Evolutionary conservation across 2,329 filamentous ascomycete genomes (phyloP).

Genomic region (Phyllosticta citriasiana): DNA sequence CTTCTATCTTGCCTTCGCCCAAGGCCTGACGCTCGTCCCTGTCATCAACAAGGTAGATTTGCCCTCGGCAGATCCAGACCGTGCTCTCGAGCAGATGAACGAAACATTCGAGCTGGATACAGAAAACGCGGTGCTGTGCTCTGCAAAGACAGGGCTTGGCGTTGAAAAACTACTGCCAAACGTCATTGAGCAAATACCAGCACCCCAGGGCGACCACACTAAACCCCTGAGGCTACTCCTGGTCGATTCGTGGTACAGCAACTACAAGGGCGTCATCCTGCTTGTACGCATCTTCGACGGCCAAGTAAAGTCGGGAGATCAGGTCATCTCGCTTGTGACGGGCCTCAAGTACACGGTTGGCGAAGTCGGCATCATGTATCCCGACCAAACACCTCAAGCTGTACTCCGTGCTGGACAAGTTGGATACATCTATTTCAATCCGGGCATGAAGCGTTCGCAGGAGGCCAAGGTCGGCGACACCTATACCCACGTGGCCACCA

Average conservation of each 20-base stretch:
- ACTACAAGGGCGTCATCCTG: constrained; percentile 85
- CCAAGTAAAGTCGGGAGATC: constrained; percentile 69
- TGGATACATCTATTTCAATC: constrained; percentile 94
- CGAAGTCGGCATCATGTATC: constrained; percentile 95
- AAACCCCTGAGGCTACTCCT: constrained; percentile 75
- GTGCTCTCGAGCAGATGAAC: constrained; percentile 77
- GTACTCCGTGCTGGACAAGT: constrained; percentile 83
- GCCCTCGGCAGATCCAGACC: constrained; percentile 73
- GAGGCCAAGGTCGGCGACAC: constrained; percentile 96
- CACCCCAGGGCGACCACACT: constrained; percentile 61
- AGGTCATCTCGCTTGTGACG: constrained; percentile 79
- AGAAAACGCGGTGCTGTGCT: constrained; percentile 65
- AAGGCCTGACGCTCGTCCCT: constrained; percentile 76
- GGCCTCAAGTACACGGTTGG: constrained; percentile 85
- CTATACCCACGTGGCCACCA: constrained; percentile 70
- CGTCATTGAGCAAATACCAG: constrained; percentile 76
- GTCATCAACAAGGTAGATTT: constrained; percentile 97
- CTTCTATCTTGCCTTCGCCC: constrained; percentile 93
- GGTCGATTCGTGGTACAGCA: constrained; percentile 97
- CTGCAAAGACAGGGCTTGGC: constrained; percentile 88
- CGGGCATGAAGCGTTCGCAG: constrained; percentile 93
- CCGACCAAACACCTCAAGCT: constrained; percentile 70
- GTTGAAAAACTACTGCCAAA: constrained; percentile 73
- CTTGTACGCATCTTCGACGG: constrained; percentile 90
- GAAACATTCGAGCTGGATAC: constrained; percentile 81